Base-by-base conservation (phyloP, 2,329 filamentous ascomycete species). In the Penicillium sp. region DNA sequence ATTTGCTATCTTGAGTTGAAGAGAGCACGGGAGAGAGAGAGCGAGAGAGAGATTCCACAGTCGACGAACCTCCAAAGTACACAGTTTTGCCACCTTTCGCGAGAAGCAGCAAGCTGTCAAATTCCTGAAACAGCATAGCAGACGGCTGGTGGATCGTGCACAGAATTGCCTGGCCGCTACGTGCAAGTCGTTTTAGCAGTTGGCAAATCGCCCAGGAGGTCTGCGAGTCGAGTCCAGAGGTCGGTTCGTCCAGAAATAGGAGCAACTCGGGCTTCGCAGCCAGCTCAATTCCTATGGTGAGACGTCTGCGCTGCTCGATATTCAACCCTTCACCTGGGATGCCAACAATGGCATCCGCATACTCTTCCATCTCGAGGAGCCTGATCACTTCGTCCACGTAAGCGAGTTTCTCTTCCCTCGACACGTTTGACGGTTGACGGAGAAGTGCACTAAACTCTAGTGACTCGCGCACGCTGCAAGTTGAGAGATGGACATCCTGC, bases 91-190 rank as follows among this genome's bases (percentile, higher is more conserved):
- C 86, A 21, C 85, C 85, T 53, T 78, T 79, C 6, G 84, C 83
- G 1, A 88, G 77, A 66, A 88, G 84, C 0, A 87, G 75, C 0
- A 87, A 72, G 0, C 79, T 78, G 59, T 87, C 85, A 46, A 87
- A 96, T 57, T 90, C 87, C 72, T 95, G 89, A 78, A 96, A 96
- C 50, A 96, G 81, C 81, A 94, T 90, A 43, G 91, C 91, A 11
- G 90, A 94, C 7, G 92, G 92, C 73, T 97, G 92, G 72, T 97
- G 92, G 59, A 96, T 96, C 0, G 92, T 96, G 77, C 91, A 96
- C 10, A 96, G 84, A 74, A 96, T 89, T 44, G 92, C 91, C 71
- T 93, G 90, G 19, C 92, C 92, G 59, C 85, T 88, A 71, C 92
- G 89, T 65, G 91, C 90, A 23, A 96, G 81, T 76, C 93, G 96